Evolutionary conservation across 495 filamentous ascomycete genomes (phyloP).

Genomic region (Hypoxylon intermedium): DNA sequence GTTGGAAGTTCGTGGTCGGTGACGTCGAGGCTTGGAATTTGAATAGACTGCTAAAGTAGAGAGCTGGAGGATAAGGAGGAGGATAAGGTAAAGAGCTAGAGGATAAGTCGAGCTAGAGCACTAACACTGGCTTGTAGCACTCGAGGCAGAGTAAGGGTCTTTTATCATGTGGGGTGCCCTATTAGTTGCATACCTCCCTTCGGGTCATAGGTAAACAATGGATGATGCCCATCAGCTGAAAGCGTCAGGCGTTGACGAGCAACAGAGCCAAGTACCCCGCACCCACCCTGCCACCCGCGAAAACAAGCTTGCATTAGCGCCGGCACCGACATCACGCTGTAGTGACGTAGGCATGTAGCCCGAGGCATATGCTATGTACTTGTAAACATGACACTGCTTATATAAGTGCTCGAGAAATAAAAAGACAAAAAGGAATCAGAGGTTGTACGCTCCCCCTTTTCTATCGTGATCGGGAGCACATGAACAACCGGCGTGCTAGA

Average conservation of each 20-base stretch:
- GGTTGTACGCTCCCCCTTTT: too few species aligned
- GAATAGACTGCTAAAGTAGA: too few species aligned
- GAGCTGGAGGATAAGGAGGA: too few species aligned
- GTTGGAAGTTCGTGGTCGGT: neutral
- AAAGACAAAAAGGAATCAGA: too few species aligned
- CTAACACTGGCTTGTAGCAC: too few species aligned
- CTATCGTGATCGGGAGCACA: too few species aligned
- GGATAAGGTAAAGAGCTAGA: too few species aligned
- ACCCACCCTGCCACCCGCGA: slow-evolving; percentile 2
- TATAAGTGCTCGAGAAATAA: too few species aligned
- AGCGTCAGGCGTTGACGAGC: slow-evolving; percentile 18
- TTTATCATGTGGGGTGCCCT: slow-evolving; percentile 10
- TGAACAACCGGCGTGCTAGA: too few species aligned
- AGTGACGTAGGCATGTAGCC: neutral
- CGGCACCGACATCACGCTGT: neutral
- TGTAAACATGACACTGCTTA: too few species aligned
- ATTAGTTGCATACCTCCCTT: slow-evolving; percentile 21
- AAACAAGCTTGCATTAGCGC: slow-evolving; percentile 3
- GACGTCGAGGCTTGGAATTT: neutral
- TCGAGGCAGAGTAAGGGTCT: neutral
- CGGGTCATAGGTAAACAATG: slow-evolving; percentile 23
- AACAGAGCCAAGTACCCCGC: neutral
- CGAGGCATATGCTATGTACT: too few species aligned
- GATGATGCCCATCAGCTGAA: slow-evolving; percentile 28
- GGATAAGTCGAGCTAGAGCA: neutral